phyloP scores from a whole-genome alignment of 768 basidiomycete genomes.

The Termitomyces sp. region DNA sequence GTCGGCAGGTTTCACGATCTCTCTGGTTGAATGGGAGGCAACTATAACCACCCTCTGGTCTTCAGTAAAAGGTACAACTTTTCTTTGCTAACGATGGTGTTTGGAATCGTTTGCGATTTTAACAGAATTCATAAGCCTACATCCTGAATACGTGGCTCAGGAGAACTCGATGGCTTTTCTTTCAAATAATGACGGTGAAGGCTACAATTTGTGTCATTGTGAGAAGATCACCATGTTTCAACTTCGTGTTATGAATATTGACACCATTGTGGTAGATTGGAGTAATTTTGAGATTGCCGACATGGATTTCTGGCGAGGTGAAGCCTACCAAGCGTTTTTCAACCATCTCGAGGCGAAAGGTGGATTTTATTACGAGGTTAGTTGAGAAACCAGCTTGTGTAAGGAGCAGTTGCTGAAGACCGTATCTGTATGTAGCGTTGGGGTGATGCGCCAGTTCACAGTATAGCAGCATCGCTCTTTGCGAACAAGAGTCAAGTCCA shows the following conservation, averaged over 20 bases:
- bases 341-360: constrained; percentile 77
- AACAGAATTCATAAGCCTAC: constrained; percentile 60
- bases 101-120: neutral
- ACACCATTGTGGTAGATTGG: constrained; percentile 51
- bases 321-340: constrained; percentile 84
- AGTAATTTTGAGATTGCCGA: constrained; percentile 91
- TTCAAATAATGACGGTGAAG: constrained; percentile 61
- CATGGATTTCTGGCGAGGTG: constrained; percentile 84
- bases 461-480: constrained; percentile 77
- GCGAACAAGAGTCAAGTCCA: constrained; percentile 72
- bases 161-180: constrained; percentile 74
- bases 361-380: constrained; percentile 89
- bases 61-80: constrained; percentile 55
- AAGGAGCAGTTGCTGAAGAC: neutral
- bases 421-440: constrained; percentile 52
- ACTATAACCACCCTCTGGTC: constrained; percentile 85
- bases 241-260: neutral
- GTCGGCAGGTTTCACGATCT: constrained; percentile 68
- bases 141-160: constrained; percentile 58
- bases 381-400: constrained; percentile 12
- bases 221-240: constrained; percentile 10
- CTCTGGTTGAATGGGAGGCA: constrained; percentile 71
- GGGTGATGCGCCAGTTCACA: constrained; percentile 80
- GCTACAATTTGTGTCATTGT: constrained; percentile 75
- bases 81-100: neutral